phyloP scores from a whole-genome alignment of 2,329 filamentous ascomycete genomes.

The Alternaria arbusti region DNA sequence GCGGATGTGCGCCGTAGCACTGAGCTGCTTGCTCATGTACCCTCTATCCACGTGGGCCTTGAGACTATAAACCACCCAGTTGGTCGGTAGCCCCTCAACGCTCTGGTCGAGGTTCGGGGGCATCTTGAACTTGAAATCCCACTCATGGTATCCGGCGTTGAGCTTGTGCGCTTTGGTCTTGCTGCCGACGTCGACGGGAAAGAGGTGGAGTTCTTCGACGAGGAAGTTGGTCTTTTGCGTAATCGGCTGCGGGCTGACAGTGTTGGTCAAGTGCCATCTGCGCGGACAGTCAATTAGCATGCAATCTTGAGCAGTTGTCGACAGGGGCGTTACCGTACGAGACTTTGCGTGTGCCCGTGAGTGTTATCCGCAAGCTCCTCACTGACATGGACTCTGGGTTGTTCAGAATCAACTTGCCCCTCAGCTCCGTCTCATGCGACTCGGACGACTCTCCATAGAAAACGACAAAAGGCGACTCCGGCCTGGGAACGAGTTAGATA shows the following conservation, averaged over 20 bases:
- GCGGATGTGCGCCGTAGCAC: slow-evolving; percentile 70
- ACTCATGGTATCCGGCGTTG: slow-evolving; percentile 57
- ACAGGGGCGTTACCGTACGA: slow-evolving; percentile 40
- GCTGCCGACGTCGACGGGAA: slow-evolving; percentile 48
- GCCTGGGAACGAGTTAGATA: slow-evolving; percentile 34
- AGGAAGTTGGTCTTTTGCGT: slow-evolving; percentile 56
- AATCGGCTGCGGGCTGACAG: slow-evolving; percentile 51
- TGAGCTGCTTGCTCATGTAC: slow-evolving; percentile 86
- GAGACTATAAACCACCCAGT: slow-evolving; percentile 86
- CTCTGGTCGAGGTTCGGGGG: slow-evolving; percentile 71
- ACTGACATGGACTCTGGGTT: slow-evolving; percentile 57
- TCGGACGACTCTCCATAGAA: slow-evolving; percentile 58
- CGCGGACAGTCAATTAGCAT: slow-evolving; percentile 17
- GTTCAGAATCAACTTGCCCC: slow-evolving; percentile 55
- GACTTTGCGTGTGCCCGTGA: slow-evolving; percentile 58
- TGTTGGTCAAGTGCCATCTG: slow-evolving; percentile 48
- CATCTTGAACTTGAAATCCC: slow-evolving; percentile 58
- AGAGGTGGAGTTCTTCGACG: slow-evolving; percentile 53
- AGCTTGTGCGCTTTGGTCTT: slow-evolving; percentile 55
- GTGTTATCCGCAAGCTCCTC: slow-evolving; percentile 53
- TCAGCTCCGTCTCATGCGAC: slow-evolving; percentile 53
- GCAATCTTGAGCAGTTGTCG: background rate
- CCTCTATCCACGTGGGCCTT: slow-evolving; percentile 88
- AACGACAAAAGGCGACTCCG: slow-evolving; percentile 57
- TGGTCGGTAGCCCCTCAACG: slow-evolving; percentile 85